phyloP scores from a whole-genome alignment of 257 asterid species.

The Eucommia ulmoides region DNA sequence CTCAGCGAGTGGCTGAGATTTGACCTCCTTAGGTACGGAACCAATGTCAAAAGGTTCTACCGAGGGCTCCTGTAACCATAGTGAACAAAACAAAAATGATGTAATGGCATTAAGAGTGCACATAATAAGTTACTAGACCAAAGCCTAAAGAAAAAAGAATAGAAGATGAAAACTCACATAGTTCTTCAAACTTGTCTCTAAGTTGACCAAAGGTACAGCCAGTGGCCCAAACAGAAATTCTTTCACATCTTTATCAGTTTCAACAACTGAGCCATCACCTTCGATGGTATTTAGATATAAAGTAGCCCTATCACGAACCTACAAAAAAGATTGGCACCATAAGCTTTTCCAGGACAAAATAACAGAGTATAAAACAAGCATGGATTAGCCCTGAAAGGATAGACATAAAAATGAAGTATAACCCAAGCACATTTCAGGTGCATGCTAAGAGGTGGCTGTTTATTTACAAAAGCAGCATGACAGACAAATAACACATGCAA shows the following conservation, averaged over 20 bases:
- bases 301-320: constrained; percentile 99
- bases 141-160: constrained; percentile 1
- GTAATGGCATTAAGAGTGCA: background rate
- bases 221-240: constrained; percentile 86
- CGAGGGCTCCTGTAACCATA: constrained; percentile 44
- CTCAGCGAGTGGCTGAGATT: constrained; percentile 86
- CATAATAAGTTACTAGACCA: constrained; percentile 7
- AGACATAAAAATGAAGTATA: too few relatives aligned
- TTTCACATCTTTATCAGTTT: constrained; percentile 76
- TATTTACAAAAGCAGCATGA: too few relatives aligned
- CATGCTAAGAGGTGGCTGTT: too few relatives aligned
- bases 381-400: too few relatives aligned
- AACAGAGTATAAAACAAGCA: too few relatives aligned
- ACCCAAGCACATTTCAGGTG: too few relatives aligned
- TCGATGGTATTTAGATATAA: constrained; percentile 90
- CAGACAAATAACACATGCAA: too few relatives aligned
- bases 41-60: constrained; percentile 81
- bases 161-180: constrained; percentile 42
- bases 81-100: background rate
- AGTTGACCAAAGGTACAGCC: constrained; percentile 64
- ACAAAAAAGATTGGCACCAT: constrained; percentile 15
- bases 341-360: too few relatives aligned
- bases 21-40: constrained; percentile 83
- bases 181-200: constrained; percentile 83
- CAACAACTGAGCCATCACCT: constrained; percentile 81